These are phyloP conservation scores for Aspergillus sclerotialis DNA, from an alignment of 2,329 filamentous ascomycete genomes.

Conservation along the genomic window DNA sequence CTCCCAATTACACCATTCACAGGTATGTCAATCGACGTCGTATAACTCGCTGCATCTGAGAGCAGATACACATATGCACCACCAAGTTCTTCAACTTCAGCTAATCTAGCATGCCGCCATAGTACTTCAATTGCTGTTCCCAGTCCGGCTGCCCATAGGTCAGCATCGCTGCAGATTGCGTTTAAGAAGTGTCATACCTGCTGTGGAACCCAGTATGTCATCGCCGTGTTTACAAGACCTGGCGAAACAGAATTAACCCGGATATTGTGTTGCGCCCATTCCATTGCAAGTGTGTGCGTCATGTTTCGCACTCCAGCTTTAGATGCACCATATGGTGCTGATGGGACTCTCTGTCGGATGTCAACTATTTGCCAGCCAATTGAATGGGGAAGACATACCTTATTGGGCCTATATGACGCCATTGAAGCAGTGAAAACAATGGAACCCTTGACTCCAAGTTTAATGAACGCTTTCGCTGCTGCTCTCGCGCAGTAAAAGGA, in stretches of 20 bases:
- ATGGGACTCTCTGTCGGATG: too few species aligned
- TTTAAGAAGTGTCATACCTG: too few species aligned
- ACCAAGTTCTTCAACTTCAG: slow-evolving; percentile 2
- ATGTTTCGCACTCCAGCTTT: not conserved
- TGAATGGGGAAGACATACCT: too few species aligned
- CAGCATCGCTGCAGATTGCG: too few species aligned
- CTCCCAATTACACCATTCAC: not conserved
- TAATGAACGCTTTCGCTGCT: too few species aligned
- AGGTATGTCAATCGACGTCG: slow-evolving; percentile 8
- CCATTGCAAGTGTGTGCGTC: not conserved
- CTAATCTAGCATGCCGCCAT: slow-evolving; percentile 1
- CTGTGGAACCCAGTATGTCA: not conserved
- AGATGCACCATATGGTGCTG: too few species aligned
- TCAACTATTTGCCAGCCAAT: too few species aligned
- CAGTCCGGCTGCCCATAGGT: not conserved
- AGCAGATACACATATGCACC: slow-evolving; percentile 4
- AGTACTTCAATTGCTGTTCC: not conserved
- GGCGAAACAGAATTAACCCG: not conserved
- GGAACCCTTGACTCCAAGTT: too few species aligned
- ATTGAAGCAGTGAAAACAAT: too few species aligned
- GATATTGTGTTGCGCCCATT: not conserved
- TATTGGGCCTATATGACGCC: too few species aligned
- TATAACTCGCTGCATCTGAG: slow-evolving; percentile 1
- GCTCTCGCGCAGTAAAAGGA: too few species aligned
- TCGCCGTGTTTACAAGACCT: not conserved